Evolutionary conservation across 2,329 filamentous ascomycete genomes (phyloP).

Genomic region (Catunica adiposa): DNA sequence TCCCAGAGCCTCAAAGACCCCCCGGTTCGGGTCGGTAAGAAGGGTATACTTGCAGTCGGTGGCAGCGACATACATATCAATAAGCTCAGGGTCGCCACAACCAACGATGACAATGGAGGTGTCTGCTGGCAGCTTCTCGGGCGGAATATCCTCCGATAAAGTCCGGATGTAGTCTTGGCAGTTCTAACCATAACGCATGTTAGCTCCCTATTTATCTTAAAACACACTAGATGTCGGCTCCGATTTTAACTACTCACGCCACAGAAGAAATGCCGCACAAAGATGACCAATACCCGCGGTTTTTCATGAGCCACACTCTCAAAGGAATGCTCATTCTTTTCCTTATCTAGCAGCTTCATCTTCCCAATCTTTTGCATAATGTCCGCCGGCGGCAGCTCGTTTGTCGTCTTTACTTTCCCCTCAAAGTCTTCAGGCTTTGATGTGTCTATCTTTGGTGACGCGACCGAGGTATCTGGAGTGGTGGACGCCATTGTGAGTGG

Average conservation of each 20-base stretch:
- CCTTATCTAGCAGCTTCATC: constrained; percentile 42
- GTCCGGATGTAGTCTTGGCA: constrained; percentile 59
- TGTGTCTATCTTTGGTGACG: constrained; percentile 20
- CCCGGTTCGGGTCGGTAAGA: constrained; percentile 55
- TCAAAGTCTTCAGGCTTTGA: constrained; percentile 35
- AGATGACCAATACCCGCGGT: constrained; percentile 49
- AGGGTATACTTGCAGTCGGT: constrained; percentile 56
- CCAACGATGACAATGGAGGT: constrained; percentile 56
- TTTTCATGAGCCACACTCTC: constrained; percentile 42
- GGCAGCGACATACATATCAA: constrained; percentile 45
- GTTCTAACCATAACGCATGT: constrained; percentile 30
- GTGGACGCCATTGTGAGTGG: neutral
- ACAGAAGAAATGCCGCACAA: constrained; percentile 68
- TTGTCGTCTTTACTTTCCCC: constrained; percentile 37
- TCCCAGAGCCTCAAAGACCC: constrained; percentile 49
- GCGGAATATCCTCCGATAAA: constrained; percentile 41
- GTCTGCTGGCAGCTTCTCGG: constrained; percentile 32
- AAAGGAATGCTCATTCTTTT: constrained; percentile 44
- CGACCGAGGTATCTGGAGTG: neutral
- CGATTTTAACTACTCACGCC: no score
- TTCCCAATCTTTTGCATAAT: constrained; percentile 35
- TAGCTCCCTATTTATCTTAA: constrained; percentile 1
- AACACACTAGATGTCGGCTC: neutral
- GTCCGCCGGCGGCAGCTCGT: constrained; percentile 35
- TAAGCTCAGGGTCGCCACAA: constrained; percentile 52